Percentiles rank a stretch among this genome's conserved stretches.
Evolutionary conservation across 257 asterid genomes (phyloP).

Genomic region (Cinchona pubescens): DNA sequence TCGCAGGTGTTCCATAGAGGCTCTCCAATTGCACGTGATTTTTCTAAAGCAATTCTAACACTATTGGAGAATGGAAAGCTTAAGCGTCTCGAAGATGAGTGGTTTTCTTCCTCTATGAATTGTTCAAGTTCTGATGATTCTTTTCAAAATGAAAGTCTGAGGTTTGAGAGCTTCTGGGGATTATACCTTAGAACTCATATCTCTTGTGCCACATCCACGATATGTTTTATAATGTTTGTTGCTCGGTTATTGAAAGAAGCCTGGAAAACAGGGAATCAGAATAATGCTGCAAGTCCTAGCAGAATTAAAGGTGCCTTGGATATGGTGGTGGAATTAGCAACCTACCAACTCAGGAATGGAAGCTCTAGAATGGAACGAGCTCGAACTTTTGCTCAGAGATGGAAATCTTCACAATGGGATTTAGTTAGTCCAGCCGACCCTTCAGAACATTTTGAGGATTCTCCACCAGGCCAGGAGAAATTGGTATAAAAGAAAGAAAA

Average conservation of each 20-base stretch:
- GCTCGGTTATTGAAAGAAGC: slow-evolving; percentile 5
- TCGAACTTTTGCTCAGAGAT: slow-evolving; percentile 1
- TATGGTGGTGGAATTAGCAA: background rate
- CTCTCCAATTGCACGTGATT: slow-evolving; percentile 34
- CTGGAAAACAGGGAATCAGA: background rate
- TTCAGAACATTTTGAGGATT: slow-evolving; percentile 17
- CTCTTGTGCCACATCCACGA: slow-evolving; percentile 26
- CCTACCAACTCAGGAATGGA: background rate
- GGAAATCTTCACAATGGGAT: slow-evolving; percentile 17
- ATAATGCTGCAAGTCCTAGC: background rate
- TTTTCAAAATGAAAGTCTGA: slow-evolving; percentile 20
- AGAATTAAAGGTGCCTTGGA: slow-evolving; percentile 3
- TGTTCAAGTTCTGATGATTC: slow-evolving; percentile 21
- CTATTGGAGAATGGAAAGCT: slow-evolving; percentile 31
- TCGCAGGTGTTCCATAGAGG: slow-evolving; percentile 37
- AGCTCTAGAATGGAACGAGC: slow-evolving; percentile 7
- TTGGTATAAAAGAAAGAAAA: background rate
- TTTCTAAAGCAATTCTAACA: slow-evolving; percentile 34
- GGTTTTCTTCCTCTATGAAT: slow-evolving; percentile 21
- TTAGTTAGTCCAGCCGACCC: slow-evolving; percentile 20
- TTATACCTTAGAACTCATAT: slow-evolving; percentile 35
- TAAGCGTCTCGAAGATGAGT: slow-evolving; percentile 9
- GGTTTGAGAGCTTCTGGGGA: slow-evolving; percentile 37
- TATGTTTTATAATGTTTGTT: slow-evolving; percentile 26
- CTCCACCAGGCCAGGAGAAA: slow-evolving; percentile 9